Percentiles rank a stretch among this genome's conserved stretches.
phyloP scores from a whole-genome alignment of 495 filamentous ascomycete genomes.

The Tuber melanosporum region DNA sequence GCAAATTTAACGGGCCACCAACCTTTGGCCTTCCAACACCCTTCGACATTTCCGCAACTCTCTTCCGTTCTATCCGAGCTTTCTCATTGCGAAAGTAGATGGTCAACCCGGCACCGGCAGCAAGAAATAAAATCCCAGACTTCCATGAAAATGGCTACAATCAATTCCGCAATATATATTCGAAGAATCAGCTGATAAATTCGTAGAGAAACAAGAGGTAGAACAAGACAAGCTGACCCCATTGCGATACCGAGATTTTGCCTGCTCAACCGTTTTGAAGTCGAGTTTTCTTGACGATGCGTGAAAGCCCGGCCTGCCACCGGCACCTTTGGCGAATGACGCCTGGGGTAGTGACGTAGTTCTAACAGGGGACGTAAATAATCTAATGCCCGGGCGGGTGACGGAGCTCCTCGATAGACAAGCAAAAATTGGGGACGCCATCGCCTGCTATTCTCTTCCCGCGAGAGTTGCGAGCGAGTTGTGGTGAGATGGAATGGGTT shows the following conservation, averaged over 20 bases:
- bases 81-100: constrained; percentile 91
- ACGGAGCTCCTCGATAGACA: not conserved
- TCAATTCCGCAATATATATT: not conserved
- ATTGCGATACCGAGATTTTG: constrained; percentile 39
- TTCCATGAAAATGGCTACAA: constrained; percentile 80
- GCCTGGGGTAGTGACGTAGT: not conserved
- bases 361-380: not conserved
- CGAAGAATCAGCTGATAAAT: not conserved
- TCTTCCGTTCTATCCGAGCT: constrained; percentile 73
- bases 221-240: constrained; percentile 15
- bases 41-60: constrained; percentile 83
- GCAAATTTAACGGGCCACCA: constrained; percentile 73
- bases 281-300: not conserved
- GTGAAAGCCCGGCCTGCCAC: constrained; percentile 4
- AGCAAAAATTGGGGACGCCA: not conserved
- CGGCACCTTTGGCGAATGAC: not conserved
- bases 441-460: not conserved
- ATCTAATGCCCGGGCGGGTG: not conserved
- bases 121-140: constrained; percentile 76
- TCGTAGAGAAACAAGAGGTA: not conserved
- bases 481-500: not conserved
- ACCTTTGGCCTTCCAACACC: constrained; percentile 89
- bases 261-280: constrained; percentile 39
- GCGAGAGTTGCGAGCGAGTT: not conserved
- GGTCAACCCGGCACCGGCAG: constrained; percentile 66